Base-by-base conservation (phyloP, 345 rosid species). In the Gossypium anomalum region DNA sequence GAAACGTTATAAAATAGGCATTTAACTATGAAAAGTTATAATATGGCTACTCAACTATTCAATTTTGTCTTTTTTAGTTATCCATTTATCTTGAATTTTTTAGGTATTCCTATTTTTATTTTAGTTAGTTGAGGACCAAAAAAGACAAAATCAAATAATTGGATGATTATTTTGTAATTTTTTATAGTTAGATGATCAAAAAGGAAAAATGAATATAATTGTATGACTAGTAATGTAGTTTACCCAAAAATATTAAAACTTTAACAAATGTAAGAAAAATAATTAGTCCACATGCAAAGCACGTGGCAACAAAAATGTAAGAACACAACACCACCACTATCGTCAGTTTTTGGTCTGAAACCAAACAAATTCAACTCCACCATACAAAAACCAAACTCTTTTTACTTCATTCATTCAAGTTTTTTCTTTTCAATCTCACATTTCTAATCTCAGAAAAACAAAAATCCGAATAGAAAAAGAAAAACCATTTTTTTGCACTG, bases 41-140 rank as follows among this genome's bases (percentile, higher is more conserved):
- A 34, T 4, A 34, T 34, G 0, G 0, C 0, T 1, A 34, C 7
- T 34, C 0, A 34, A 34, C 1, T 34, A 34, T 34, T 34, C 0
- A 34, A 34, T 34, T 34, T 34, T 34, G 1, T 34, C 41, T 34
- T 34, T 34, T 34, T 4, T 5, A 0, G 7, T 34, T 34, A 34
- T 5, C 41, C 1, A 34, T 34, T 34, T 34, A 34, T 34, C 41
- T 34, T 34, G 41, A 34, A 34, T 34, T 34, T 4, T 4, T 34
- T 5, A 1, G 7, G 41, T 5, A 34, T 34, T 34, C 1, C 41
- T 34, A 34, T 34, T 34, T 34, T 5, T 34, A 34, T 34, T 4
- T 34, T 34, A 34, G 7, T 34, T 34, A 34, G 38, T 5, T 34
- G 7, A 34, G 7, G 41, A 34, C 7, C 1, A 34, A 34, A 34